phyloP scores from a whole-genome alignment of 1,284 basidiomycete genomes.

The Tilletia caries region DNA sequence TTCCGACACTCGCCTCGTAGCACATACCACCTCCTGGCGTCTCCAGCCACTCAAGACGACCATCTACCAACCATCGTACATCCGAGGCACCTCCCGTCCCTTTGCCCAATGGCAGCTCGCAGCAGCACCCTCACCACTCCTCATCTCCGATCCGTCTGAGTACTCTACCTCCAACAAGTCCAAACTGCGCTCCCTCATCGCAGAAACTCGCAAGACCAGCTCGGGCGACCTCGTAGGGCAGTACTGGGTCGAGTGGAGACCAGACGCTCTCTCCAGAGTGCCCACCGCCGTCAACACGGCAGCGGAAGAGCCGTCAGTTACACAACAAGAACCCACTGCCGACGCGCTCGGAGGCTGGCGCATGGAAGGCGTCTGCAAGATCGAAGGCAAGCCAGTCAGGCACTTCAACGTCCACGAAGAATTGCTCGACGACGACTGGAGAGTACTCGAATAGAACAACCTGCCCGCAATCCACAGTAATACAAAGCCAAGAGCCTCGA shows the following conservation, averaged over 20 bases:
- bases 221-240: constrained; percentile 67
- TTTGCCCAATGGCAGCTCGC: constrained; percentile 67
- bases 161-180: constrained; percentile 17
- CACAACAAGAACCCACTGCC: neutral
- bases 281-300: too few relatives aligned
- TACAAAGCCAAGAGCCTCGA: neutral
- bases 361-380: constrained; percentile 24
- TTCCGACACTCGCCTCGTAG: constrained; percentile 57
- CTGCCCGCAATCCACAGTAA: neutral
- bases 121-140: neutral
- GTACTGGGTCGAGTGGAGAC: constrained; percentile 69
- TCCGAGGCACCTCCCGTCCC: constrained; percentile 67
- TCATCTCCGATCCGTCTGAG: neutral
- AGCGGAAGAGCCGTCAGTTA: too few relatives aligned
- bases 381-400: constrained; percentile 55
- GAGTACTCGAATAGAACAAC: constrained; percentile 3
- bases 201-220: constrained; percentile 49
- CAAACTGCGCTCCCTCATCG: constrained; percentile 28
- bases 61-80: constrained; percentile 71
- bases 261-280: constrained; percentile 56
- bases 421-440: constrained; percentile 58
- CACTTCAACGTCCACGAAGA: constrained; percentile 83
- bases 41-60: constrained; percentile 64
- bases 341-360: constrained; percentile 6
- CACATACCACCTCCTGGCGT: constrained; percentile 67